Conservation (phyloP, 176 grass and related monocot species). For the Lolium rigidum region DNA sequence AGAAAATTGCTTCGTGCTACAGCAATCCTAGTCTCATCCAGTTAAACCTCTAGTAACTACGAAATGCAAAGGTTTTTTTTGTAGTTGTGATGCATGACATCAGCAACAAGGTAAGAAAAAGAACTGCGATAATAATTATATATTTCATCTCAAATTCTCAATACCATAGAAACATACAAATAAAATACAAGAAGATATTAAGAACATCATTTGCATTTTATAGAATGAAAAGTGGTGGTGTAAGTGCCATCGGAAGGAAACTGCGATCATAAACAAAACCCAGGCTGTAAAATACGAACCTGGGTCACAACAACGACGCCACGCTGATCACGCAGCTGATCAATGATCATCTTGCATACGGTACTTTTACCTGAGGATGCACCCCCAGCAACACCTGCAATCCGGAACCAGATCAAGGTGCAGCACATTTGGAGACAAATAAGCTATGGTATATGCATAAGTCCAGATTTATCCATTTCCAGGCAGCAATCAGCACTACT, state of each 20-base stretch:
- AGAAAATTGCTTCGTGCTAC: not conserved
- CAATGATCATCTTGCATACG: conserved; percentile 92
- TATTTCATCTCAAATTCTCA: not conserved
- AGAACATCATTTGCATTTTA: not conserved
- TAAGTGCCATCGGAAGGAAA: not conserved
- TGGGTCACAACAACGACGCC: conserved; percentile 57
- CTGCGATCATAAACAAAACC: not conserved
- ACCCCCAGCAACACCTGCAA: conserved; percentile 46
- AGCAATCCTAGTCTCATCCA: conserved; percentile 17
- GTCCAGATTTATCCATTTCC: not conserved
- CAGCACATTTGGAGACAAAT: not conserved
- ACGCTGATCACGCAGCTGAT: conserved; percentile 61
- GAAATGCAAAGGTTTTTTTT: not conserved
- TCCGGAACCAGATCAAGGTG: conserved; percentile 11
- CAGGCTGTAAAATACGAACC: conserved; percentile 43
- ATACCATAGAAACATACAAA: not conserved
- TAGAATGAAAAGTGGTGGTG: not conserved
- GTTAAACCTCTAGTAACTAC: not conserved
- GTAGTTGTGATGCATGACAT: not conserved
- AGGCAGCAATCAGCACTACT: conserved; percentile 3
- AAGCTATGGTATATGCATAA: not conserved
- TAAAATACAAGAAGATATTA: not conserved
- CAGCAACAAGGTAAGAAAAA: not conserved
- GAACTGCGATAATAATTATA: not conserved
- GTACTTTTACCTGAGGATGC: conserved; percentile 7